Evolutionary conservation across 2,329 filamentous ascomycete genomes (phyloP), one percentile per base, ranked within the genome.

Genomic region (Hymenoscyphus repandus): DNA sequence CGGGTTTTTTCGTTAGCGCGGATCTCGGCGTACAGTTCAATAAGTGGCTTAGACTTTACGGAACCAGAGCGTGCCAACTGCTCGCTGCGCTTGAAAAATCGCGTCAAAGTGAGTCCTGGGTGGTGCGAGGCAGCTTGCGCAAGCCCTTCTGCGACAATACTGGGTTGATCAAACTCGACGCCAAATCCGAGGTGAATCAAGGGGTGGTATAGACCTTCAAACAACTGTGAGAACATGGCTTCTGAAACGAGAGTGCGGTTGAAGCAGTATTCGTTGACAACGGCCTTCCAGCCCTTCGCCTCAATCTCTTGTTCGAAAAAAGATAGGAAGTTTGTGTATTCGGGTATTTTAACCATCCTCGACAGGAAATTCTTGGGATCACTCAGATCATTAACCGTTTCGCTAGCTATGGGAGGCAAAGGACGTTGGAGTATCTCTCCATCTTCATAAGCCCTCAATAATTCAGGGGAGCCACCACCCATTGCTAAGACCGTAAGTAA

Each of bases 131-230:
- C 81, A 1, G 85, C 75, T 68, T 92, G 84, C 1, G 90, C 88
- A 17, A 95, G 77, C 0, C 72, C 89, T 68, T 90, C 80, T 5
- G 89, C 88, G 22, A 95, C 75, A 52, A 95, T 81, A 36, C 85
- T 85, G 1, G 88, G 87, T 64, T 93, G 88, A 13, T 76, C 66
- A 71, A 88, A 93, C 64, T 95, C 89, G 36, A 95, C 64, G 6
- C 86, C 90, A 63, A 88, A 93, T 49, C 88, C 86, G 15, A 93
- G 75, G 64, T 95, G 88, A 56, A 95, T 90, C 18, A 92, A 70
- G 2, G 88, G 88, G 63, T 93, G 88, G 2, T 90, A 59, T 52
- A 90, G 61, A 74, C 82, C 83, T 10, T 76, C 77, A 62, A 80
- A 89, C 60, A 91, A 69, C 15, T 88, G 75, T 2, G 74, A 72